These are phyloP conservation scores for Wickerhamomyces ciferrii DNA, from an alignment of 805 yeast genomes.

Conservation along the genomic window DNA sequence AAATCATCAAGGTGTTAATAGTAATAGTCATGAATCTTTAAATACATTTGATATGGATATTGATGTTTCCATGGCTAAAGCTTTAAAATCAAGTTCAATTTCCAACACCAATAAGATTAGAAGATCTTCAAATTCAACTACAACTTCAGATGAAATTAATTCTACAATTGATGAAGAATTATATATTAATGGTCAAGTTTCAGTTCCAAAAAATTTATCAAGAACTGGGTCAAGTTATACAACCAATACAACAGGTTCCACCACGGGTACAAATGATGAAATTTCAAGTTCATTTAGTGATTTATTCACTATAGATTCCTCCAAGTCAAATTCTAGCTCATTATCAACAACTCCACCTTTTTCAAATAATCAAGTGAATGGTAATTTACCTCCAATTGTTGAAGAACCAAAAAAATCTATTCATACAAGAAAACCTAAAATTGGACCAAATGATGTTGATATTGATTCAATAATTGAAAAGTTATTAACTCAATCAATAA, in stretches of 20 bases:
- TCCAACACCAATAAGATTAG: not conserved
- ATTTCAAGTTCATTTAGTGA: constrained; percentile 23
- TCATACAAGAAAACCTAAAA: constrained; percentile 1
- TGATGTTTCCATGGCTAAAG: constrained; percentile 28
- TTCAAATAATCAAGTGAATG: not conserved
- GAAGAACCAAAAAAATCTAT: constrained; percentile 11
- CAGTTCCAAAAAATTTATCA: not conserved
- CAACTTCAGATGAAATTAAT: not conserved
- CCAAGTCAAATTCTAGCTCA: constrained; percentile 13
- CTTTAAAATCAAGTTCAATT: constrained; percentile 13
- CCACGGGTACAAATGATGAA: constrained; percentile 7
- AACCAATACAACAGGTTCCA: not conserved
- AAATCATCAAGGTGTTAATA: not conserved
- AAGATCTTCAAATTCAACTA: not conserved
- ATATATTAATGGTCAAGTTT: constrained; percentile 3
- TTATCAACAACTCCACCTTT: constrained; percentile 19
- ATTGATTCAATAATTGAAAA: constrained; percentile 61
- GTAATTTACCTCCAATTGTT: constrained; percentile 15
- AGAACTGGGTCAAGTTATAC: constrained; percentile 2
- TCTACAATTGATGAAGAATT: constrained; percentile 1
- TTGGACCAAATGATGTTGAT: constrained; percentile 30
- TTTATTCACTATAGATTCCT: constrained; percentile 18
- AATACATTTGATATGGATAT: constrained; percentile 25
- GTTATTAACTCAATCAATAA: constrained; percentile 32
- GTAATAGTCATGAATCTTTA: constrained; percentile 1